phyloP scores from a whole-genome alignment of 805 yeast species.

The Alloascoidea hylecoeti region DNA sequence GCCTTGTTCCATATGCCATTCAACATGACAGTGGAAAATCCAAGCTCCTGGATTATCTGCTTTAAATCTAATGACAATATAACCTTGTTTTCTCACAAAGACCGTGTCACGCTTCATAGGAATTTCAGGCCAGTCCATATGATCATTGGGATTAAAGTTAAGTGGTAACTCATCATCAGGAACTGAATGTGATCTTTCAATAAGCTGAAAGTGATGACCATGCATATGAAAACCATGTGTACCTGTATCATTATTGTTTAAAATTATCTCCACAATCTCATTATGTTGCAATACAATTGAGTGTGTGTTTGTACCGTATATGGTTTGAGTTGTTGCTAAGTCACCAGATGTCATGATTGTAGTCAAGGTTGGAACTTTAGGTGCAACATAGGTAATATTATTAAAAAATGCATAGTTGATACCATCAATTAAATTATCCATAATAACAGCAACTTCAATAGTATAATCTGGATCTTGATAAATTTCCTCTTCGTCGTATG shows the following conservation, averaged over 20 bases:
- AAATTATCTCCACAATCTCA: constrained; percentile 62
- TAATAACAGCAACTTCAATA: constrained; percentile 54
- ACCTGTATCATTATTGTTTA: constrained; percentile 84
- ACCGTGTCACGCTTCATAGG: constrained; percentile 82
- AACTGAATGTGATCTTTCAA: constrained; percentile 57
- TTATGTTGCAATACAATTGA: constrained; percentile 53
- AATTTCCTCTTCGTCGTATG: constrained; percentile 38
- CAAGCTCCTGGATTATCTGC: constrained; percentile 97
- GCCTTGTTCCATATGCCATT: constrained; percentile 97
- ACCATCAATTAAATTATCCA: constrained; percentile 83
- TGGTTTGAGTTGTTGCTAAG: constrained; percentile 34
- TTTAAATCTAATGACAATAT: constrained; percentile 72
- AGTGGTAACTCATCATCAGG: constrained; percentile 39
- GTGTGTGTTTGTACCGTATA: constrained; percentile 76
- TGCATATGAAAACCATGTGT: constrained; percentile 96
- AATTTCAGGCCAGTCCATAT: constrained; percentile 40
- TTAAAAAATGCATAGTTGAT: constrained; percentile 92
- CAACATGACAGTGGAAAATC: constrained; percentile 98
- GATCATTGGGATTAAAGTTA: constrained; percentile 37
- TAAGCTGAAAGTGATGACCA: constrained; percentile 81
- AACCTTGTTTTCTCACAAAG: constrained; percentile 70
- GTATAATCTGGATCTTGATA: constrained; percentile 55
- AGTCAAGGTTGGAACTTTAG: constrained; percentile 76
- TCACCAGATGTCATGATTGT: constrained; percentile 57
- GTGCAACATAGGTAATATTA: constrained; percentile 61